Evolutionary conservation across 108 stramenopile species (phyloP).

Genomic region (Pseudonitzschia pungens): DNA sequence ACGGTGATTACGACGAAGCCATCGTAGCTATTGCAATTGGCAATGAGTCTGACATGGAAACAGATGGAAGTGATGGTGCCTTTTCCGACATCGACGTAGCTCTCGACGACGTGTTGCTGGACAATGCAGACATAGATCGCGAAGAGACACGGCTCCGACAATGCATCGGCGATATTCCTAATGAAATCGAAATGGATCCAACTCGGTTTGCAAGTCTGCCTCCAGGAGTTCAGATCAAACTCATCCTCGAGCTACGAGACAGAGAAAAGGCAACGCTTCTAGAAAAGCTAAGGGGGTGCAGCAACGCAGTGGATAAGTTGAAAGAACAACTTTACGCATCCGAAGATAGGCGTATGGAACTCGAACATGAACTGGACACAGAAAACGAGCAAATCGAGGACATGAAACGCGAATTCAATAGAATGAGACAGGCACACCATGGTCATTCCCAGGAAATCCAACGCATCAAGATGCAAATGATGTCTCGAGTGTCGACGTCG

Average conservation of each 20-base stretch:
- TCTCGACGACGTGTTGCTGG: not conserved
- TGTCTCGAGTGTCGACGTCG: not conserved
- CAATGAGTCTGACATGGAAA: not conserved
- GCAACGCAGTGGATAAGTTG: not conserved
- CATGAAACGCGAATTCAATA: not conserved
- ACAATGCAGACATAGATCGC: not conserved
- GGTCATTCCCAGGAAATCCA: not conserved
- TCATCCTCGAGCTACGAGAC: constrained; percentile 1
- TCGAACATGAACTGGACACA: not conserved
- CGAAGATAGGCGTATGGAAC: constrained; percentile 1
- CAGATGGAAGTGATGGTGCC: not conserved
- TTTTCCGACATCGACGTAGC: not conserved
- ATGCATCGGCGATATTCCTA: not conserved
- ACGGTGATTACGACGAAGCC: not conserved
- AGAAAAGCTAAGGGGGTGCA: not conserved
- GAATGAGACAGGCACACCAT: not conserved
- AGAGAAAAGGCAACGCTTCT: not conserved
- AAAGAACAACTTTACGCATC: not conserved
- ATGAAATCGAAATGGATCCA: not conserved
- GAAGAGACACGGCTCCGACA: not conserved
- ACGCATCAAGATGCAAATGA: not conserved
- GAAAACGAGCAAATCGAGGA: not conserved
- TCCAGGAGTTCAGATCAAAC: not conserved
- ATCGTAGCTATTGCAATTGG: constrained; percentile 2
- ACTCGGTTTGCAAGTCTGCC: not conserved